A percentile compares a stretch with the other conserved stretches of the same genome.
Conservation (phyloP, 805 yeast species). For the Starmerella roubikii region DNA sequence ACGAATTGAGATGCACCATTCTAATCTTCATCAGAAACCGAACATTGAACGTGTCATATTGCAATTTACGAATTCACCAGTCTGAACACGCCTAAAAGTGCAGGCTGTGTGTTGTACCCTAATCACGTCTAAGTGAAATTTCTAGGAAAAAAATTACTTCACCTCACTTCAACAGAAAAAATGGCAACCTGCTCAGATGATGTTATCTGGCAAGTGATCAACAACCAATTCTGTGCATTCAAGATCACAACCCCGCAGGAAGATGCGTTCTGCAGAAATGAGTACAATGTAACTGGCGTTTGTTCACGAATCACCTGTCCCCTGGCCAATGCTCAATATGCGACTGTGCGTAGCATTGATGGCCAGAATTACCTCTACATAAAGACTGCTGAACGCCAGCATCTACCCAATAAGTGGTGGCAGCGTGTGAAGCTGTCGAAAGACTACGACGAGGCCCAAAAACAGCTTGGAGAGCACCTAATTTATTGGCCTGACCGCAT, state of each 20-base stretch:
- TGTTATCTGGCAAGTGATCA: conserved; percentile 94
- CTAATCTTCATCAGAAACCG: neutral
- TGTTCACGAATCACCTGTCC: conserved; percentile 94
- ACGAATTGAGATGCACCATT: neutral
- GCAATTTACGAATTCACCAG: too few species aligned
- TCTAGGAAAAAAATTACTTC: neutral
- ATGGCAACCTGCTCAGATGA: conserved; percentile 40
- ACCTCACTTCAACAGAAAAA: neutral
- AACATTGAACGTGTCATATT: too few species aligned
- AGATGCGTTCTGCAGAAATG: conserved; percentile 89
- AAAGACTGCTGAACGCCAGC: conserved; percentile 97
- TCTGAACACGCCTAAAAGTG: too few species aligned
- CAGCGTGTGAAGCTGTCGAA: conserved; percentile 83
- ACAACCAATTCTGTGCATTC: conserved; percentile 90
- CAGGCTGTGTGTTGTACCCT: too few species aligned
- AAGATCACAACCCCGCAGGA: conserved; percentile 74
- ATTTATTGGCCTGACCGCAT: conserved; percentile 87
- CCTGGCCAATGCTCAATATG: conserved; percentile 49
- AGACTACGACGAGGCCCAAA: conserved; percentile 75
- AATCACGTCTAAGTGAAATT: neutral
- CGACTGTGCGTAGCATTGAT: conserved; percentile 27
- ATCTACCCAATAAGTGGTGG: conserved; percentile 89
- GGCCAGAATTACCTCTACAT: conserved; percentile 43
- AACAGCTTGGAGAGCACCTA: conserved; percentile 76
- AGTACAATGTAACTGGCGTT: conserved; percentile 87